Base-by-base conservation (phyloP, 1,284 basidiomycete genomes). In the Cystobasidiaceae sp. region DNA sequence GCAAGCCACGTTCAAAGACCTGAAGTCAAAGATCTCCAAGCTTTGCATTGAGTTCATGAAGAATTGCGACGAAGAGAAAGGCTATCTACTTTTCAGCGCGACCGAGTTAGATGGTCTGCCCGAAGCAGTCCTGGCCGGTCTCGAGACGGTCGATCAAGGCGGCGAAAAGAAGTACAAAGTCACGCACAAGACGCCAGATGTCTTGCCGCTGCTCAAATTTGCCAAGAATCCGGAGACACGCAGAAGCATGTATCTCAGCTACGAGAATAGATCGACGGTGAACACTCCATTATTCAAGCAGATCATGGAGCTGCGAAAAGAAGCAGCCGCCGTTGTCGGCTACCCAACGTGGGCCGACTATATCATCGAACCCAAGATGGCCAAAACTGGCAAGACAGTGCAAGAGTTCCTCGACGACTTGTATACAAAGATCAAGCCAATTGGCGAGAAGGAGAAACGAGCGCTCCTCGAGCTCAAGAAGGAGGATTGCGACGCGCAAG, bases 291-390 rank as follows among this genome's bases (percentile, higher is more conserved):
- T 89, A 28, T 79, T 90, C 59, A 79, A 81, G 69, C 84, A 82
- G 69, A 83, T 83, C 28, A 80, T 90, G 49, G 30, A 66, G 48
- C 79, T 90, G 1, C 85, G 89, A 49, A 84, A 84, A 21, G 75
- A 84, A 73, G 86, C 88, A 59, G 84, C 86, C 0, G 77, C 78
- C 27, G 72, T 90, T 3, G 79, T 91, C 15, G 83, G 82, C 4
- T 90, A 90, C 70, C 75, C 83, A n/a, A 89, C 83, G 17, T 90
- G 88, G 85, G 88, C 87, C 1, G 87, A 88, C 74, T 90, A 85
- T 73, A 76, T 85, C 25, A 88, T 88, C 0, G 88, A 91, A 74
- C 82, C 84, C 60, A 90, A 90, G 79, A 90, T 92, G 89, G 84
- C 87, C 68, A 90, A 90, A 75, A 82, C 80, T 34, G 84, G 83